A percentile compares a stretch with the other conserved stretches of the same genome.
Evolutionary conservation across 345 rosid genomes (phyloP).

Genomic region (Linum tenue): DNA sequence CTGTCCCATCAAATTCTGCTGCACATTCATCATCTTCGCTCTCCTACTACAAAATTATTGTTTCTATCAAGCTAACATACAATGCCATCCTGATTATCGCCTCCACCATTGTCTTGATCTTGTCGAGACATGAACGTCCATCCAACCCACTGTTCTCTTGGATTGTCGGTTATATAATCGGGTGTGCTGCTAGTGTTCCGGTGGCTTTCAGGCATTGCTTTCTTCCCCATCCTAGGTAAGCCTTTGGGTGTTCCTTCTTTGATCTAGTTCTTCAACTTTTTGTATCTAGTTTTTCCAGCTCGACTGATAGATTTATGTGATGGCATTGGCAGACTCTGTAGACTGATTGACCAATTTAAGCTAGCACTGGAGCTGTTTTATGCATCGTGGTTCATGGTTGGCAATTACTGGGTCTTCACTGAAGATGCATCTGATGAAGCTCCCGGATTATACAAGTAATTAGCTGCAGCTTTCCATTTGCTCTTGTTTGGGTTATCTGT

Average conservation of each 20-base stretch:
- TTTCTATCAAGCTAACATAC: constrained; percentile 13
- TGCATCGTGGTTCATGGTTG: constrained; percentile 17
- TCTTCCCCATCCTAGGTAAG: constrained; percentile 15
- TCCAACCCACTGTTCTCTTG: constrained; percentile 15
- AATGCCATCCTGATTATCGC: constrained; percentile 14
- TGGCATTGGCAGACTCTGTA: constrained; percentile 16
- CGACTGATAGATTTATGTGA: background rate
- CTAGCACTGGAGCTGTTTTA: constrained; percentile 12
- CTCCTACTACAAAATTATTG: background rate
- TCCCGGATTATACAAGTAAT: constrained; percentile 15
- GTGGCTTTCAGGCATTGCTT: constrained; percentile 15
- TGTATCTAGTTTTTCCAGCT: no score
- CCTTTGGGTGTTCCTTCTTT: background rate
- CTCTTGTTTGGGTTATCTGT: background rate
- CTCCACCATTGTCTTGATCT: constrained; percentile 12
- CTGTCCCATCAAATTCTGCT: background rate
- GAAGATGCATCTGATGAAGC: constrained; percentile 9
- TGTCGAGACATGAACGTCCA: constrained; percentile 16
- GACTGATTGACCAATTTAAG: constrained; percentile 7
- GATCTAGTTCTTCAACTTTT: background rate
- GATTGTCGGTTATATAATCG: constrained; percentile 15
- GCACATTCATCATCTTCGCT: background rate
- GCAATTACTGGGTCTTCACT: constrained; percentile 17
- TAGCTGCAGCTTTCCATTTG: background rate
- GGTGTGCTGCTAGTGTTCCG: constrained; percentile 18